Conservation (phyloP, 2,329 filamentous ascomycete species). For the Colletotrichum graminicola region DNA sequence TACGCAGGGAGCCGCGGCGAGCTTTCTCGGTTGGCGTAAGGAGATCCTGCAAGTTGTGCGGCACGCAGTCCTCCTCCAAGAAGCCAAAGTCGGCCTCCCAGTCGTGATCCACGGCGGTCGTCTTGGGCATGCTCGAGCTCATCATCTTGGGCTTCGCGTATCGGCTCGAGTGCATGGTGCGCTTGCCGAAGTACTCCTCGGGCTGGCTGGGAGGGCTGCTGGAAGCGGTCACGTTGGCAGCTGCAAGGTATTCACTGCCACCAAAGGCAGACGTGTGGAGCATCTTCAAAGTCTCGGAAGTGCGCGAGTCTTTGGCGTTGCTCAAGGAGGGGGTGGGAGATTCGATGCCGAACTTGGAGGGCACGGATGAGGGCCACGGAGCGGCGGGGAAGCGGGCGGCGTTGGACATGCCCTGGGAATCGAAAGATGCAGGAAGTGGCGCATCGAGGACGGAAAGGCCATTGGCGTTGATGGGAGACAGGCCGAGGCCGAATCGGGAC, state of each 20-base stretch:
- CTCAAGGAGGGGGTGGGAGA: conserved; percentile 82
- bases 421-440: conserved; percentile 92
- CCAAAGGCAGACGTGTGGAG: conserved; percentile 77
- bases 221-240: conserved; percentile 51
- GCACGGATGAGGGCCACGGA: conserved; percentile 91
- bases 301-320: conserved; percentile 69
- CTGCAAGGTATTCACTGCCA: conserved; percentile 72
- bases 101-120: conserved; percentile 72
- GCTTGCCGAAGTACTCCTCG: conserved; percentile 76
- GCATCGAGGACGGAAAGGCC: conserved; percentile 92
- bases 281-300: conserved; percentile 73
- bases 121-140: conserved; percentile 76
- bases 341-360: conserved; percentile 90
- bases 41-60: conserved; percentile 75
- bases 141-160: conserved; percentile 76
- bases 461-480: conserved; percentile 80
- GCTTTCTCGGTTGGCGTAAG: conserved; percentile 77
- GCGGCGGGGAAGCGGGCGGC: conserved; percentile 83
- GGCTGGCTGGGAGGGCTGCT: conserved; percentile 65
- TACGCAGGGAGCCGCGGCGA: conserved; percentile 69
- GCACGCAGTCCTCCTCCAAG: conserved; percentile 87
- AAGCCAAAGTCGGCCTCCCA: conserved; percentile 80
- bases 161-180: conserved; percentile 77
- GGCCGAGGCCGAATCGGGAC: conserved; percentile 73
- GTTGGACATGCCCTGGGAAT: conserved; percentile 94